Percentiles rank a stretch among this genome's conserved stretches.
phyloP scores from a whole-genome alignment of 108 stramenopile species.

The Heterococcus sp. region DNA sequence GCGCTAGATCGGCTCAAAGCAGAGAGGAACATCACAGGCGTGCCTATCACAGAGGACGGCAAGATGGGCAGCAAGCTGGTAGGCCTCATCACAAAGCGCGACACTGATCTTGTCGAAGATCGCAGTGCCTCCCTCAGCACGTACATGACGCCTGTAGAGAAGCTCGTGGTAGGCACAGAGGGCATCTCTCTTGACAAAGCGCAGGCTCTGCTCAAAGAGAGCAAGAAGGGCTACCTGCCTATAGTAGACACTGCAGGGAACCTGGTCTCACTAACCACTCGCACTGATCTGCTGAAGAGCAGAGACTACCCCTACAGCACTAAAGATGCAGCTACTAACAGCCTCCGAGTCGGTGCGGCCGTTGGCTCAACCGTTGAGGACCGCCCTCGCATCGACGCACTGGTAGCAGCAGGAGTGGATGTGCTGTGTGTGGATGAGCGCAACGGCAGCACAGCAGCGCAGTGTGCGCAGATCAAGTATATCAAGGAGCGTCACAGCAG shows the following conservation, averaged over 20 bases:
- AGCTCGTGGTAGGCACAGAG: conserved; percentile 78
- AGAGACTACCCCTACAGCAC: conserved; percentile 90
- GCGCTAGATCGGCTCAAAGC: conserved; percentile 68
- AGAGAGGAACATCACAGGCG: conserved; percentile 59
- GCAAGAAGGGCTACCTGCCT: conserved; percentile 77
- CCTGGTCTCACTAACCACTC: conserved; percentile 89
- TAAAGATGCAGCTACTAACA: conserved; percentile 69
- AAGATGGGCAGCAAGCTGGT: conserved; percentile 89
- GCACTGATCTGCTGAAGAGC: conserved; percentile 95
- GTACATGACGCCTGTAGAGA: conserved; percentile 76
- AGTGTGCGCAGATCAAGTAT: conserved; percentile 28
- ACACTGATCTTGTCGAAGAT: conserved; percentile 83
- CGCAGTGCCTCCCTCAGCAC: conserved; percentile 12
- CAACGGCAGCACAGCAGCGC: conserved; percentile 75
- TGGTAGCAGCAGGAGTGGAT: conserved; percentile 96
- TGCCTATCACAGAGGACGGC: conserved; percentile 95
- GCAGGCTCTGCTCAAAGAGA: conserved; percentile 84
- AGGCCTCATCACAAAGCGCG: conserved; percentile 96
- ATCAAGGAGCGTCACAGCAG: conserved; percentile 80
- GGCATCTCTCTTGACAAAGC: conserved; percentile 84
- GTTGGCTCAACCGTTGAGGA: background rate
- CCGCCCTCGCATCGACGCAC: conserved; percentile 60
- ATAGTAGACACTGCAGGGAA: conserved; percentile 76
- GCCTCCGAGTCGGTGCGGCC: conserved; percentile 2
- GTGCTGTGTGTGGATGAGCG: conserved; percentile 95